These are phyloP conservation scores for Cyclocybe aegerita DNA, from an alignment of 768 basidiomycete species.

Conservation along the genomic window DNA sequence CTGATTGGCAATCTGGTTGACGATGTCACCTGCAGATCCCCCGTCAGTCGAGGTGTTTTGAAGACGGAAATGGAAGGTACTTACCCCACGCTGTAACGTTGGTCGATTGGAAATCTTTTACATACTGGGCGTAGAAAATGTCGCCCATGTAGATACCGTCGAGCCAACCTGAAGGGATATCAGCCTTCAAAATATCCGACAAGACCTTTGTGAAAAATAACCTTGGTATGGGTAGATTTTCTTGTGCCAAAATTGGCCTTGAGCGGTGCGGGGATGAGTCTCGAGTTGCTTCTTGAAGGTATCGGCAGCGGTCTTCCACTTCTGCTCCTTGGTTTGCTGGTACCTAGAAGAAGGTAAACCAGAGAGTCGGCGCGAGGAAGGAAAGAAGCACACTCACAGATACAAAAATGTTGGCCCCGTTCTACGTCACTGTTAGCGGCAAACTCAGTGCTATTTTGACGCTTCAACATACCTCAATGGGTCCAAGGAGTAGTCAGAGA, in stretches of 20 bases:
- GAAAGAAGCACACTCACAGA: slow-evolving; percentile 24
- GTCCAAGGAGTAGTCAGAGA: slow-evolving; percentile 33
- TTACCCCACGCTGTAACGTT: slow-evolving; percentile 40
- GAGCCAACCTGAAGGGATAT: slow-evolving; percentile 38
- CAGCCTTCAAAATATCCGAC: not conserved
- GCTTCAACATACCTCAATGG: slow-evolving; percentile 29
- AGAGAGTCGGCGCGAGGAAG: not conserved
- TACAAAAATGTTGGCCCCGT: slow-evolving; percentile 41
- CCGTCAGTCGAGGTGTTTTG: slow-evolving; percentile 3
- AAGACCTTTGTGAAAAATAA: slow-evolving; percentile 7
- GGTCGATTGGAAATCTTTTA: slow-evolving; percentile 29
- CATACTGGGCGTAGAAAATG: slow-evolving; percentile 43
- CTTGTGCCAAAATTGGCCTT: slow-evolving; percentile 51
- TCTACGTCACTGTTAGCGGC: slow-evolving; percentile 13
- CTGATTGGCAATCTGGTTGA: slow-evolving; percentile 41
- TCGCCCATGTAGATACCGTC: slow-evolving; percentile 49
- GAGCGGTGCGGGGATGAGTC: slow-evolving; percentile 40
- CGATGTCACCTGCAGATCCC: slow-evolving; percentile 33
- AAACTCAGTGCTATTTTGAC: not conserved
- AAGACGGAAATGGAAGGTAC: slow-evolving; percentile 4
- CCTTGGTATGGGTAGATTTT: slow-evolving; percentile 42
- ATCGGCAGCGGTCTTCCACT: slow-evolving; percentile 42
- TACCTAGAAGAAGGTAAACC: slow-evolving; percentile 22
- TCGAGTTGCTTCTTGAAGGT: slow-evolving; percentile 38
- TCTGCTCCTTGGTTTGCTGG: slow-evolving; percentile 29